Conservation (phyloP, 164 flowering plant genomes). For the Macadamia tetraphylla region DNA sequence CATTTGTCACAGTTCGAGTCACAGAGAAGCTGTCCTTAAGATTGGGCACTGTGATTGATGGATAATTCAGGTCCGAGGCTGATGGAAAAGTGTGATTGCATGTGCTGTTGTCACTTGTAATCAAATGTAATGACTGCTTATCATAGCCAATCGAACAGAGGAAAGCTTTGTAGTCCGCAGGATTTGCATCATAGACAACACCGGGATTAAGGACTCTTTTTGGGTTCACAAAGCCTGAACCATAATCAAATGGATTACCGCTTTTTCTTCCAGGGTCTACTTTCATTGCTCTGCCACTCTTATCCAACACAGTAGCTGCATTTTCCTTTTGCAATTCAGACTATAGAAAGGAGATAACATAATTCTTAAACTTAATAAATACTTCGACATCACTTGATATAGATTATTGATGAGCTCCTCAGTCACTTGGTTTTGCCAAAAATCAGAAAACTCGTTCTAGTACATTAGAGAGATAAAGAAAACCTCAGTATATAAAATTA, state of each 20-base stretch:
- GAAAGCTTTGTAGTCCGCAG: slow-evolving; percentile 48
- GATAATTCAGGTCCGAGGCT: slow-evolving; percentile 56
- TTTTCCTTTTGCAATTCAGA: slow-evolving; percentile 13
- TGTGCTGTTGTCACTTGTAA: slow-evolving; percentile 52
- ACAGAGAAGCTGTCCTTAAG: slow-evolving; percentile 39
- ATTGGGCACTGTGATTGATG: slow-evolving; percentile 61
- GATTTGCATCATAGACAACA: slow-evolving; percentile 55
- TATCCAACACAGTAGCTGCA: slow-evolving; percentile 59
- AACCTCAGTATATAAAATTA: background rate
- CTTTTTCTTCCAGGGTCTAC: slow-evolving; percentile 58
- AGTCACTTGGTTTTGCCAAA: background rate
- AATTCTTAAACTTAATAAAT: background rate
- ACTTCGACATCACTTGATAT: too few species aligned
- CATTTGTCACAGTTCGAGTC: slow-evolving; percentile 59
- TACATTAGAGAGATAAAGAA: background rate
- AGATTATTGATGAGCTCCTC: background rate
- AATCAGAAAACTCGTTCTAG: background rate
- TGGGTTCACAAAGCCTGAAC: slow-evolving; percentile 69
- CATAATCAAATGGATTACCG: slow-evolving; percentile 67
- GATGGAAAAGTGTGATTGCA: slow-evolving; percentile 32
- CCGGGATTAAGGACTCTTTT: slow-evolving; percentile 63
- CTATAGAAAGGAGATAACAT: slow-evolving; percentile 4
- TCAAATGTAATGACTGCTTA: slow-evolving; percentile 29
- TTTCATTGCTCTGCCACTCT: slow-evolving; percentile 39
- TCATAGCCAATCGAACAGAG: slow-evolving; percentile 72